Conservation (phyloP, 2,329 filamentous ascomycete genomes). For the Colletotrichum truncatum region DNA sequence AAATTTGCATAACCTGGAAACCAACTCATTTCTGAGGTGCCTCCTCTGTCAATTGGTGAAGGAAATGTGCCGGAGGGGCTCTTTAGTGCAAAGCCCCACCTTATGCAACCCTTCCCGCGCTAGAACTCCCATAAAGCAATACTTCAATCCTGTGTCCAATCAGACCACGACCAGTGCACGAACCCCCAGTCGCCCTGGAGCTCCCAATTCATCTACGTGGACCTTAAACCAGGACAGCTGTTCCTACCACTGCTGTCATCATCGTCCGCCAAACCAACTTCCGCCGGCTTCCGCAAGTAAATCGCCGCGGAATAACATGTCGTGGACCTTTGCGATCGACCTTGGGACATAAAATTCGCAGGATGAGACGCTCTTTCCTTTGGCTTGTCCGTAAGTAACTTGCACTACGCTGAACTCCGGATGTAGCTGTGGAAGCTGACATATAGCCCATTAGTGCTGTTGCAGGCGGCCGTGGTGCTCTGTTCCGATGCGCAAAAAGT, state of each 20-base stretch:
- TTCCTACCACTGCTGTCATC: conserved; percentile 11
- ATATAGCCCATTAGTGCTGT: conserved; percentile 49
- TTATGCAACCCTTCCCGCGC: background rate
- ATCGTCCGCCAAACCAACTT: background rate
- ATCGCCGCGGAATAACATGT: conserved; percentile 28
- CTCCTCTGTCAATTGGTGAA: background rate
- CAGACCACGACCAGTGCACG: conserved; percentile 1
- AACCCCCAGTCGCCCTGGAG: background rate
- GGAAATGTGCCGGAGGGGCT: background rate
- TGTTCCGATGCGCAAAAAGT: conserved; percentile 50
- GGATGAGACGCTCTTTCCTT: conserved; percentile 50
- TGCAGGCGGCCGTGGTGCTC: conserved; percentile 51
- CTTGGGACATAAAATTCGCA: conserved; percentile 46
- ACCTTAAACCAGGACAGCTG: conserved; percentile 31
- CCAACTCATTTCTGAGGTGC: background rate
- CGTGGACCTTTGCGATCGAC: conserved; percentile 19
- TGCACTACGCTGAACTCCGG: background rate
- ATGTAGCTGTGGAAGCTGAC: conserved; percentile 11
- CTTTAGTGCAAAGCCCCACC: conserved; percentile 8
- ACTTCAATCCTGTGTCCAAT: conserved; percentile 6
- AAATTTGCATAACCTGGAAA: background rate
- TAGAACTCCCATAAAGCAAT: background rate
- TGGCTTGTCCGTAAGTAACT: conserved; percentile 52
- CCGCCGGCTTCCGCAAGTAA: background rate
- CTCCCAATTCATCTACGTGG: conserved; percentile 29